phyloP scores from a whole-genome alignment of 176 grass and related monocot genomes.

The Aechmea fasciata region DNA sequence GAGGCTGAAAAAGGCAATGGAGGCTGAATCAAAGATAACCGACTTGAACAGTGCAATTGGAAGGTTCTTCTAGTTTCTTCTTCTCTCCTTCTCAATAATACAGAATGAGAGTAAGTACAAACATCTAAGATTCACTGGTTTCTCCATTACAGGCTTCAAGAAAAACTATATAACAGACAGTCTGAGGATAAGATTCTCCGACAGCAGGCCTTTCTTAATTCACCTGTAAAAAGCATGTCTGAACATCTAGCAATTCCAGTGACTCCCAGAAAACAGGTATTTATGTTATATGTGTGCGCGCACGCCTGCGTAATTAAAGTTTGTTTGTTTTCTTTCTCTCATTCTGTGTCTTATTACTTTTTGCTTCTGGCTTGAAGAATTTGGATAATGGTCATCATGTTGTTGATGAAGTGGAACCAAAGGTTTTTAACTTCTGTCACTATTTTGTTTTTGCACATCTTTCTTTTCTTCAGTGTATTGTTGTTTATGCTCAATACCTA shows the following conservation, averaged over 20 bases:
- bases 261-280: constrained; percentile 41
- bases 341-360: constrained; percentile 1
- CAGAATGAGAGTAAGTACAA: neutral
- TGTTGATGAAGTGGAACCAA: constrained; percentile 47
- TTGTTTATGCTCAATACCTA: neutral
- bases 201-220: constrained; percentile 52
- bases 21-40: constrained; percentile 68
- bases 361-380: constrained; percentile 26
- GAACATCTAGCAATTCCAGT: constrained; percentile 93
- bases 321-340: constrained; percentile 4
- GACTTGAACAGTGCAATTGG: constrained; percentile 72
- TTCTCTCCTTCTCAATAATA: neutral
- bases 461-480: neutral
- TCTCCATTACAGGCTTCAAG: constrained; percentile 58
- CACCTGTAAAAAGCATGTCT: constrained; percentile 76
- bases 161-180: constrained; percentile 79
- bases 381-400: constrained; percentile 57
- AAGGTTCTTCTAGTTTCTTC: constrained; percentile 50
- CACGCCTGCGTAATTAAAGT: neutral
- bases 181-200: constrained; percentile 84
- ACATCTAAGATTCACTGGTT: constrained; percentile 12
- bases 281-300: constrained; percentile 6
- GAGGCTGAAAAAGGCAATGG: constrained; percentile 68
- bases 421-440: constrained; percentile 22
- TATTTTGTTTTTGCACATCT: neutral